Evolutionary conservation across 106 monocot genomes (phyloP), one percentile per base, ranked within the genome.

Genomic region (Gastrodia elata): DNA sequence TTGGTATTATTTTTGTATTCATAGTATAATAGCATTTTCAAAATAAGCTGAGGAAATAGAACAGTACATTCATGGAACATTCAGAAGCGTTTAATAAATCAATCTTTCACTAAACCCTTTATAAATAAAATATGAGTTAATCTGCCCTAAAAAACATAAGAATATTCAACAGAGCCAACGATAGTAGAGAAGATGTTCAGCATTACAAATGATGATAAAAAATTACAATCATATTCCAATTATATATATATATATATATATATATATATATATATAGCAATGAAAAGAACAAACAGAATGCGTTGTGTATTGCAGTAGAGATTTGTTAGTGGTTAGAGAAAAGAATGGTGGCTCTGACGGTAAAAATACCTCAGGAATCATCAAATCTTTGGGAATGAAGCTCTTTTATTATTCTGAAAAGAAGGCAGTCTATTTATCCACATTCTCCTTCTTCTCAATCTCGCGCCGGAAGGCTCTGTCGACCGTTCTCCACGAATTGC

Each of bases 401-500:
- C 20, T n/a, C n/a, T n/a, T n/a, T n/a, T n/a, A n/a, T 39, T 25
- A 28, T 71, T 30, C 4, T 0, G 22, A 22, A 7, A 52, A 22
- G n/a, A 52, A 2, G n/a, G n/a, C 46, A n/a, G 18, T 38, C n/a
- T 69, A 55, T 56, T 70, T 69, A 68, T 76, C 6, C 56, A 76
- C 76, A 68, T 68, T 76, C 76, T 56, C 69, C 76, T 69, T 38
- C 76, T 56, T 76, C 76, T 69, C 49, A 11, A 77, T 55, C 69
- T 77, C 76, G 30, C 56, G 24, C 13, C 2, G 48, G 10, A 77
- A 56, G 26, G 68, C 26, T 6, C 55, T 38, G 11, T 9, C 70
- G 33, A 78, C 78, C 24, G 78, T 59, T 78, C 42, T 70, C 82
- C 82, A 82, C 13, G 24, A 74, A 25, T 24, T 44, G 70, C 82